Conservation (phyloP, 345 rosid genomes). For the Pseudoturritis turrita region DNA sequence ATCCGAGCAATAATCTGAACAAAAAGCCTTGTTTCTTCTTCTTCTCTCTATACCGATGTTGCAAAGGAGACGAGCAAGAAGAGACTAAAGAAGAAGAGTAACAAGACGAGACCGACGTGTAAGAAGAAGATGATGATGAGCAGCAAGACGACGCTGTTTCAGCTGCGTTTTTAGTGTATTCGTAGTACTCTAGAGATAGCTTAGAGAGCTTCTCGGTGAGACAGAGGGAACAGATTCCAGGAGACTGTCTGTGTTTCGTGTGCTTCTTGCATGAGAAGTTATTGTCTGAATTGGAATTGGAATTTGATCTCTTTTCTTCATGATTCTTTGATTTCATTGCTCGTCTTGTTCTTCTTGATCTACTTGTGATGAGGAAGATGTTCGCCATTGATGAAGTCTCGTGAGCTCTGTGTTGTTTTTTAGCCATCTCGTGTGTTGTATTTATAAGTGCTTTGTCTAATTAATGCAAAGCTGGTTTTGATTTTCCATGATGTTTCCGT, state of each 20-base stretch:
- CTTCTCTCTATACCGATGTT: conserved; percentile 18
- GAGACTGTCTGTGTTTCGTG: conserved; percentile 30
- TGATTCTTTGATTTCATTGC: conserved; percentile 7
- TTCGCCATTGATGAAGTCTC: conserved; percentile 30
- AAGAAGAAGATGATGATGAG: conserved; percentile 15
- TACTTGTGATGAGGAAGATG: conserved; percentile 12
- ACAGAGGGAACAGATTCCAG: conserved; percentile 33
- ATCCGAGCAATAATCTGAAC: conserved; percentile 31
- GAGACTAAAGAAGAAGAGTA: conserved; percentile 29
- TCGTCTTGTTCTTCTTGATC: conserved; percentile 13
- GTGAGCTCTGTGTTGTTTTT: neutral
- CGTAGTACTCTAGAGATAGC: conserved; percentile 20
- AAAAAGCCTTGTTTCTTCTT: conserved; percentile 30
- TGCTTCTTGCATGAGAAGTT: conserved; percentile 37
- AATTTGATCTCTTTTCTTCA: conserved; percentile 17
- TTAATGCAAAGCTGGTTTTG: conserved; percentile 25
- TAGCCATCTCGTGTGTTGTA: conserved; percentile 12
- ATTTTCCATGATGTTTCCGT: conserved; percentile 24
- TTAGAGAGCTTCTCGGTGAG: conserved; percentile 25
- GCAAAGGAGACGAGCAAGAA: conserved; percentile 33
- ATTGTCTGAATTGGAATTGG: conserved; percentile 15
- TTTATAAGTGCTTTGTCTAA: conserved; percentile 16
- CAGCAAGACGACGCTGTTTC: conserved; percentile 7
- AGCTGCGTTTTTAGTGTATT: conserved; percentile 11
- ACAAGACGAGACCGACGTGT: conserved; percentile 23